phyloP scores from a whole-genome alignment of 495 filamentous ascomycete genomes.

The Penicillium bialowiezense region DNA sequence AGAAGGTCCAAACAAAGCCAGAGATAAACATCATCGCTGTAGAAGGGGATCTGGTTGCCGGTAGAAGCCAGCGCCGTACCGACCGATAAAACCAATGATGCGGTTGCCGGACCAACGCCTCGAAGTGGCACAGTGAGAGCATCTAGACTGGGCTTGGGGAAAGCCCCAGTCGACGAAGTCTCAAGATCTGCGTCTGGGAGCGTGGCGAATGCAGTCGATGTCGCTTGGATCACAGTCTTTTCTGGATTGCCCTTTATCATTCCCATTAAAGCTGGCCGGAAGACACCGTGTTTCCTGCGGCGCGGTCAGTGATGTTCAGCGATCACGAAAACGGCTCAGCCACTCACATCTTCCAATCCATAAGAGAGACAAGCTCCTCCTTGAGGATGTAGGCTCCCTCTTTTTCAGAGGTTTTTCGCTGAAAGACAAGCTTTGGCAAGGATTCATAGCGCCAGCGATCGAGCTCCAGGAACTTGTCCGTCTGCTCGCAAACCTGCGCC shows the following conservation, averaged over 20 bases:
- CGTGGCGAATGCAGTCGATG: conserved; percentile 44
- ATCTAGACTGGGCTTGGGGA: conserved; percentile 44
- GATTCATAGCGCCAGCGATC: conserved; percentile 37
- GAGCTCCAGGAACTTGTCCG: conserved; percentile 21
- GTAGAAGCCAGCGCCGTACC: conserved; percentile 35
- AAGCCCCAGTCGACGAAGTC: conserved; percentile 16
- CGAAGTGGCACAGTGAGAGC: conserved; percentile 49
- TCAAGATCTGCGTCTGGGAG: conserved; percentile 16
- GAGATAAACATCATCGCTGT: conserved; percentile 71
- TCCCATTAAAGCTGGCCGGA: conserved; percentile 64
- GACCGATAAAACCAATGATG: conserved; percentile 65
- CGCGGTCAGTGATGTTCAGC: conserved; percentile 7
- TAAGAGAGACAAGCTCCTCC: conserved; percentile 41
- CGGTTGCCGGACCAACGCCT: conserved; percentile 72
- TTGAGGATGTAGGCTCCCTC: conserved; percentile 22
- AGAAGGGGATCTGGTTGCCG: conserved; percentile 59
- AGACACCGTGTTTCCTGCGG: conserved; percentile 59
- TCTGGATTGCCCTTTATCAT: conserved; percentile 60
- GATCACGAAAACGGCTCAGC: background rate
- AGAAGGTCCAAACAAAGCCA: conserved; percentile 53
- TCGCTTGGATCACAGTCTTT: conserved; percentile 37
- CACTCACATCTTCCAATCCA: conserved; percentile 80
- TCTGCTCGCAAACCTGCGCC: conserved; percentile 16
- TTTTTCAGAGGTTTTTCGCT: conserved; percentile 2
- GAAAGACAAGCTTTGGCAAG: conserved; percentile 18